Base-by-base conservation (phyloP, 495 filamentous ascomycete genomes). In the Glonium stellatum region DNA sequence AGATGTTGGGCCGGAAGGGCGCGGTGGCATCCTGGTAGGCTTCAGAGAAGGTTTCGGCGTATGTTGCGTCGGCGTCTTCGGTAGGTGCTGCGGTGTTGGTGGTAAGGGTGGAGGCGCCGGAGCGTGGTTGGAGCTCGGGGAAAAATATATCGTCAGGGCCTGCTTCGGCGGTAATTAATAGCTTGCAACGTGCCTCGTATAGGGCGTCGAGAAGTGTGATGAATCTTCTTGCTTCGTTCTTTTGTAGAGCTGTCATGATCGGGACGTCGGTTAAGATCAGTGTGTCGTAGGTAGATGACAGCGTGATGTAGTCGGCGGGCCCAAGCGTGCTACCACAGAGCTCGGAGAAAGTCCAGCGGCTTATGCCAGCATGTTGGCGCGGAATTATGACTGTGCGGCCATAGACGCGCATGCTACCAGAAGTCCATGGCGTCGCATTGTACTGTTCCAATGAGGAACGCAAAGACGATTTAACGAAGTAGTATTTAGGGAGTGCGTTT, bases 1-100 rank as follows among this genome's bases (percentile, higher is more conserved):
- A 81, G n/a, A 87, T 76, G 67, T 89, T 90, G 4, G 87, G 86
- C 5, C 85, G 75, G 70, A 90, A 89, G 9, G 86, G 86, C 0
- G 83, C 81, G 25, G 80, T 80, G 21, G 79, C 75, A 65, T 89
- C 84, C 67, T 89, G 85, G 68, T 85, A 87, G 25, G 83, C 80
- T 62, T 88, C 84, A 19, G 86, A 78, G 23, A 87, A 78, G 5
- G 84, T 87, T 67, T 89, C 86, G 15, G 84, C 74, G 64, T 86
- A 80, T 4, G 83, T 77, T 0, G 79, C 77, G 64, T 87, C 83
- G 37, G 3, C n/a, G 13, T 25, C 48, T 31, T 31, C 27, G 2
- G 27, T 31, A 31, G 27, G 27, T 6, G 27, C 6, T 31, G 6
- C 27, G 27, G 2, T 31, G 27, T 31, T 31, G 27, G 3, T 31